A percentile compares a stretch with the other conserved stretches of the same genome.
phyloP scores from a whole-genome alignment of 2,329 filamentous ascomycete species.

The Ceratocystis albifundus region DNA sequence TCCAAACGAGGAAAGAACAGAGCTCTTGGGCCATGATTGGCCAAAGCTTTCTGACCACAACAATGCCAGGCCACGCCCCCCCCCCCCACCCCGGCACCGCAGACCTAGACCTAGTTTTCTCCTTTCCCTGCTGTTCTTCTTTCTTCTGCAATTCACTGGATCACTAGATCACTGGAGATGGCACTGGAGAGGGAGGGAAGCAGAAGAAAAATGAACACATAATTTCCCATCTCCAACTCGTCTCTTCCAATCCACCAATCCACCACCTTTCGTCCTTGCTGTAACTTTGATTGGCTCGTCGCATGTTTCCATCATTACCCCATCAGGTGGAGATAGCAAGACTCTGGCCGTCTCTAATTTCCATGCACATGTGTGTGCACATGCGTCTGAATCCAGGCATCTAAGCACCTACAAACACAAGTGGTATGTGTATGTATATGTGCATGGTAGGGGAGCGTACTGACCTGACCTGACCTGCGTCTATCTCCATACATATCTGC shows the following conservation, averaged over 20 bases:
- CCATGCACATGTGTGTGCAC: not conserved
- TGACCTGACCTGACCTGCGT: no score
- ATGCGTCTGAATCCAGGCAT: not conserved
- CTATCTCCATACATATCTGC: not conserved
- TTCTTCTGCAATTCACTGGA: not conserved
- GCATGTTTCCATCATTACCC: not conserved
- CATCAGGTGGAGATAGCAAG: not conserved
- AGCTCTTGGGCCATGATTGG: not conserved
- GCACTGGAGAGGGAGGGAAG: no score
- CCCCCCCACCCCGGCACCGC: no score
- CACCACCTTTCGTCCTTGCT: not conserved
- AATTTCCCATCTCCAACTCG: constrained; percentile 1
- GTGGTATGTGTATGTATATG: no score
- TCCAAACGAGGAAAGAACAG: no score
- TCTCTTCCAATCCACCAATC: constrained; percentile 3
- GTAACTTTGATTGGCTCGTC: not conserved
- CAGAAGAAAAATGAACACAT: not conserved
- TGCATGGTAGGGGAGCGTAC: not conserved
- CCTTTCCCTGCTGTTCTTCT: not conserved
- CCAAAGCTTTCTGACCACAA: not conserved
- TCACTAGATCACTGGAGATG: no score
- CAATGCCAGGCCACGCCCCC: not conserved
- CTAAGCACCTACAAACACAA: not conserved
- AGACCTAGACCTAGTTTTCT: constrained; percentile 3
- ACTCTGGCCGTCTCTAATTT: not conserved